These are phyloP conservation scores for Crithidia fasciculata DNA, from an alignment of 208 protist genomes.

Conservation along the genomic window DNA sequence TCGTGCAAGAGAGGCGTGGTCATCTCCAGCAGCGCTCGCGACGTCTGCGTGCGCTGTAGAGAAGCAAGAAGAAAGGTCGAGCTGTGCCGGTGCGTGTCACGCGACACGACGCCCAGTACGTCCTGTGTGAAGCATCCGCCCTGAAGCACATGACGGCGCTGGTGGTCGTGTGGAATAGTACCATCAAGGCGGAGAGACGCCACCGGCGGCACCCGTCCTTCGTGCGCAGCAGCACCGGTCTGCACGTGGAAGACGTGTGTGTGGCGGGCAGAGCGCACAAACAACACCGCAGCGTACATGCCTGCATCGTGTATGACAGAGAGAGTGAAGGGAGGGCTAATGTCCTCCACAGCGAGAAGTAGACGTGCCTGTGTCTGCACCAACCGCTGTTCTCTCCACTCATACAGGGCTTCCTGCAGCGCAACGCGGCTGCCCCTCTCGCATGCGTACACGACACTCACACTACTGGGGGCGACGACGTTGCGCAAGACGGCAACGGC, in stretches of 20 bases:
- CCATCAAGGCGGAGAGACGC: constrained; percentile 8
- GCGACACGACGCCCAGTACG: constrained; percentile 11
- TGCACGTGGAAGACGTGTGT: constrained; percentile 12
- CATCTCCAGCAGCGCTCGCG: constrained; percentile 46
- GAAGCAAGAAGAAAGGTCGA: constrained; percentile 20
- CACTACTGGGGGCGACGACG: background rate
- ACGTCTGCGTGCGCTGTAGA: background rate
- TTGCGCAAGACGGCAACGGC: constrained; percentile 2
- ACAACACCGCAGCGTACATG: background rate
- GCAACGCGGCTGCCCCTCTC: no score
- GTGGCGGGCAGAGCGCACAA: constrained; percentile 12
- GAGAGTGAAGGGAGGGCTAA: constrained; percentile 12
- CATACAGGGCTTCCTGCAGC: no score
- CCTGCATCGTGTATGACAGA: background rate
- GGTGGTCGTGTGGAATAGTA: background rate
- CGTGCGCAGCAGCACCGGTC: constrained; percentile 1
- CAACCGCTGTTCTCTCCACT: constrained; percentile 8
- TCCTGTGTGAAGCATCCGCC: constrained; percentile 17
- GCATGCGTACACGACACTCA: constrained; percentile 24
- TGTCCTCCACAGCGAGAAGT: constrained; percentile 14
- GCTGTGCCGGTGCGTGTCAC: constrained; percentile 12
- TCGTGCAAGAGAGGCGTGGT: constrained; percentile 30
- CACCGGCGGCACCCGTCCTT: constrained; percentile 9
- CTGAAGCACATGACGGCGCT: background rate
- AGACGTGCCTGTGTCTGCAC: background rate